Conservation (phyloP, 345 rosid species). For the Leavenworthia alabamica region DNA sequence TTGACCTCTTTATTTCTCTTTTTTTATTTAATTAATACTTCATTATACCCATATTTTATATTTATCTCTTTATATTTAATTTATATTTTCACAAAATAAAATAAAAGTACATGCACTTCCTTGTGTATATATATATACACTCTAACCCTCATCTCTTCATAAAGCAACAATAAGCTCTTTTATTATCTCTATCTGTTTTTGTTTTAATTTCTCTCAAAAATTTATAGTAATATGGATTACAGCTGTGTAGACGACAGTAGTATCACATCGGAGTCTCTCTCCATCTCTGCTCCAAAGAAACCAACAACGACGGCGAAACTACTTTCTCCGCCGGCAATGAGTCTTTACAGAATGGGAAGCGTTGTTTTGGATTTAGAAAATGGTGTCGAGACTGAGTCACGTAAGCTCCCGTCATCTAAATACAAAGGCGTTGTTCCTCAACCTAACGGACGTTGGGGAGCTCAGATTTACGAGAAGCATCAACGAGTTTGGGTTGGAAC, state of each 20-base stretch:
- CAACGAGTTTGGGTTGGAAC: constrained; percentile 95
- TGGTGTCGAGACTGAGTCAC: constrained; percentile 73
- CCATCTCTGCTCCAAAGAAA: constrained; percentile 29
- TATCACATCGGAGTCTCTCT: constrained; percentile 36
- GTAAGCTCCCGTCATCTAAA: constrained; percentile 78
- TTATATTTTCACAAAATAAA: neutral
- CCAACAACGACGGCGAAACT: neutral
- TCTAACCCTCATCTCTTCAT: constrained; percentile 10
- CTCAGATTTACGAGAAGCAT: constrained; percentile 95
- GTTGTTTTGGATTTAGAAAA: constrained; percentile 52
- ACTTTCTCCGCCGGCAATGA: constrained; percentile 25
- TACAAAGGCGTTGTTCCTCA: constrained; percentile 93
- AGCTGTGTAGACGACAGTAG: constrained; percentile 51
- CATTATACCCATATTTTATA: constrained; percentile 21
- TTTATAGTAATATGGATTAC: constrained; percentile 40
- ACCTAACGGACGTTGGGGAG: constrained; percentile 97
- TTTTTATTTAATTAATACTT: neutral
- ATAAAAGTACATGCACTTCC: constrained; percentile 24
- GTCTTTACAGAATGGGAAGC: constrained; percentile 54
- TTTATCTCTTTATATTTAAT: neutral
- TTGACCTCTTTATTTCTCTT: neutral
- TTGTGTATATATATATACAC: constrained; percentile 7
- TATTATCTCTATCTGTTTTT: no score
- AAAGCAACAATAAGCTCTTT: neutral
- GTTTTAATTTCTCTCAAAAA: no score